A percentile compares a stretch with the other conserved stretches of the same genome.
These are phyloP conservation scores for Fusarium metavorans DNA, from an alignment of 2,329 filamentous ascomycete genomes.

Conservation along the genomic window DNA sequence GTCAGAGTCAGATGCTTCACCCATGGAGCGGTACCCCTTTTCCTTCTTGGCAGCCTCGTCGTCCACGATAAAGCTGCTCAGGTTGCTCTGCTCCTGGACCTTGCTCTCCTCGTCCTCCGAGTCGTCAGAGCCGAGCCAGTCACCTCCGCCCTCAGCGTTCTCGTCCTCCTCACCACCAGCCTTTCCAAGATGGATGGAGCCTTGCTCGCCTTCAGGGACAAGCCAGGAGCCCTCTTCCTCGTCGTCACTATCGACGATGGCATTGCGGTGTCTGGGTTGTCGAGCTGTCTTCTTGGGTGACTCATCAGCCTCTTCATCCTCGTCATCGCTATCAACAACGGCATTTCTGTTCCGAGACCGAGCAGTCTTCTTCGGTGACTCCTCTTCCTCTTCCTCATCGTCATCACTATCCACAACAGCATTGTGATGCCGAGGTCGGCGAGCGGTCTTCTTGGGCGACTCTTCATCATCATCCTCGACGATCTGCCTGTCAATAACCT, in stretches of 20 bases:
- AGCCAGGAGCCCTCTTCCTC: conserved; percentile 84
- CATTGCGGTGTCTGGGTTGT: background rate
- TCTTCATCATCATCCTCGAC: conserved; percentile 20
- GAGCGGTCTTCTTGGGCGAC: conserved; percentile 30
- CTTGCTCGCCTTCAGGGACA: conserved; percentile 75
- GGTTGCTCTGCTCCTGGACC: conserved; percentile 64
- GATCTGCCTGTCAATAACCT: conserved; percentile 28
- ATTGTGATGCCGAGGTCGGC: conserved; percentile 62
- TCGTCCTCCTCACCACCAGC: conserved; percentile 90
- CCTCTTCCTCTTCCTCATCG: conserved; percentile 15
- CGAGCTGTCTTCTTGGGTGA: background rate
- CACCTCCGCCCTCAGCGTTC: conserved; percentile 87
- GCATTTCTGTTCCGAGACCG: background rate
- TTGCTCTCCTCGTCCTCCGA: conserved; percentile 68
- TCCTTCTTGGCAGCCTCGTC: conserved; percentile 58
- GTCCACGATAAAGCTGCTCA: conserved; percentile 67
- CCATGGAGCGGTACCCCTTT: conserved; percentile 41
- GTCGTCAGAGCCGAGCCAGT: conserved; percentile 80
- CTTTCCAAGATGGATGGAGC: conserved; percentile 73
- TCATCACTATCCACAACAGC: conserved; percentile 68
- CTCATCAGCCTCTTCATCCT: background rate
- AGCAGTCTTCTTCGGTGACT: background rate
- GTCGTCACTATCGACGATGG: conserved; percentile 48
- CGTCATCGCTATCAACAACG: background rate
- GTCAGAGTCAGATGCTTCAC: conserved; percentile 44